Conservation (phyloP, 2,329 filamentous ascomycete species). For the Diaporthe helianthi region DNA sequence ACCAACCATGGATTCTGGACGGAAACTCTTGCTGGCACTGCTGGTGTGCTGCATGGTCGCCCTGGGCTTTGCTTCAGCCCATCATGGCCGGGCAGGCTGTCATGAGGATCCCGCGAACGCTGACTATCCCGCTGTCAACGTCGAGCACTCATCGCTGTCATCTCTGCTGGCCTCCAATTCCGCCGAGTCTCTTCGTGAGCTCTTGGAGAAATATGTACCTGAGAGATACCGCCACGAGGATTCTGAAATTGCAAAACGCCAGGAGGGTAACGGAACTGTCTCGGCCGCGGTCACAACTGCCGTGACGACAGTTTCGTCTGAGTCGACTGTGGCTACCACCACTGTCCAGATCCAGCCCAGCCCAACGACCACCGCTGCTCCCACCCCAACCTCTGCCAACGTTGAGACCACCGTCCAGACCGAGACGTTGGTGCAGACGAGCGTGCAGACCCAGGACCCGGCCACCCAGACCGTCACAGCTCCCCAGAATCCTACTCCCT, state of each 20-base stretch:
- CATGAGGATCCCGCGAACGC: slow-evolving; percentile 19
- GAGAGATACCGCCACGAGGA: slow-evolving; percentile 60
- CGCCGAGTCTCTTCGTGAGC: slow-evolving; percentile 67
- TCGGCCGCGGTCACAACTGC: slow-evolving; percentile 20
- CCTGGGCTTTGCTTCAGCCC: slow-evolving; percentile 37
- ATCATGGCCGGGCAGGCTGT: slow-evolving; percentile 19
- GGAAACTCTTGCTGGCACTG: slow-evolving; percentile 37
- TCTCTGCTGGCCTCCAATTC: slow-evolving; percentile 62
- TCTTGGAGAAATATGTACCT: slow-evolving; percentile 69
- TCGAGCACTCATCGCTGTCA: slow-evolving; percentile 35
- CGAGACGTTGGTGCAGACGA: slow-evolving; percentile 38
- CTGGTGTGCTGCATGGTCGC: slow-evolving; percentile 38
- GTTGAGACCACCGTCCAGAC: slow-evolving; percentile 32
- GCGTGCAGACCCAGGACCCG: slow-evolving; percentile 35
- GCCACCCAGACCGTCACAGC: slow-evolving; percentile 41
- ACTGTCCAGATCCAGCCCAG: slow-evolving; percentile 23
- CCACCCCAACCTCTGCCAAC: slow-evolving; percentile 22
- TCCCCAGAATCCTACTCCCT: slow-evolving; percentile 34
- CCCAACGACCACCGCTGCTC: slow-evolving; percentile 36
- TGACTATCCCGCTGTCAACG: slow-evolving; percentile 9
- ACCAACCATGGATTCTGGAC: slow-evolving; percentile 37
- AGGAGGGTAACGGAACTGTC: slow-evolving; percentile 46
- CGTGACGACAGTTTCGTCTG: slow-evolving; percentile 37
- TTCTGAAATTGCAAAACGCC: slow-evolving; percentile 44
- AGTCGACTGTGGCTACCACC: slow-evolving; percentile 36